phyloP scores from a whole-genome alignment of 108 stramenopile species.

The Asterionellopsis glacialis region DNA sequence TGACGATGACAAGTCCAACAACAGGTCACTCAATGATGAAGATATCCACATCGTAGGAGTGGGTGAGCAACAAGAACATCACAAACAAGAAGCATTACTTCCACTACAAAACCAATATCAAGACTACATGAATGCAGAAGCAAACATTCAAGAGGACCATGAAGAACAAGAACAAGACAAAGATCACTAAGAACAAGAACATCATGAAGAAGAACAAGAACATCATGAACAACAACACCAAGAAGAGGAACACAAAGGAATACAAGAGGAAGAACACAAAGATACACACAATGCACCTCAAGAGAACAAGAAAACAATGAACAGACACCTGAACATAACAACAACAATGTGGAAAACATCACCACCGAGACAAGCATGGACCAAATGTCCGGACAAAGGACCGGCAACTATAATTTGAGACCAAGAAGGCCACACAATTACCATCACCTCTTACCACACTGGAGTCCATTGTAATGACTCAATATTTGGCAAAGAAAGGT shows the following conservation, averaged over 20 bases:
- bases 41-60: background rate
- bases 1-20: background rate
- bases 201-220: background rate
- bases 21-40: background rate
- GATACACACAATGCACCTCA: background rate
- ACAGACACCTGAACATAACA: no score
- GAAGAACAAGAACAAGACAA: conserved; percentile 7
- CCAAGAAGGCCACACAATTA: background rate
- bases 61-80: background rate
- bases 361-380: background rate
- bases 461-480: background rate
- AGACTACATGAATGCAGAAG: background rate
- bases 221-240: no score
- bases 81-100: background rate
- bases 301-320: background rate
- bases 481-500: conserved; percentile 12
- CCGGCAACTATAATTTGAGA: background rate
- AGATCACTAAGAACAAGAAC: background rate
- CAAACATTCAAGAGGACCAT: background rate
- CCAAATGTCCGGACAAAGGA: conserved; percentile 1
- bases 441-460: background rate
- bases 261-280: conserved; percentile 3
- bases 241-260: background rate
- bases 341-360: conserved; percentile 1
- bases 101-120: background rate